Conservation (phyloP, 805 yeast species). For the Yarrowia divulgata region DNA sequence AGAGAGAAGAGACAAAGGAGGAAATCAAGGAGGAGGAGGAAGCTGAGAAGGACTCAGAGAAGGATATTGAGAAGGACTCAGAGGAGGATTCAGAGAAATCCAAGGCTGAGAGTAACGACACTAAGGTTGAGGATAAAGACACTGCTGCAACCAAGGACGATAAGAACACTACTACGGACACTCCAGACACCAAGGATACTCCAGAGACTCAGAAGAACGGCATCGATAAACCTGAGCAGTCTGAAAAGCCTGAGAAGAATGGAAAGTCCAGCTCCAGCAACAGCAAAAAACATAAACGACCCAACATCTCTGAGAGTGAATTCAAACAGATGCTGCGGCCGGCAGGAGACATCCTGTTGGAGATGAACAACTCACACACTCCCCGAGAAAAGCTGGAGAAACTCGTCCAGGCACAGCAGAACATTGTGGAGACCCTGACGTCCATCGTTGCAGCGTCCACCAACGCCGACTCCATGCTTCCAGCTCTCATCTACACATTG, state of each 20-base stretch:
- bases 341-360: conserved; percentile 26
- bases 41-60: neutral
- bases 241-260: neutral
- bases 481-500: conserved; percentile 51
- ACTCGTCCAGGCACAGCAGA: conserved; percentile 51
- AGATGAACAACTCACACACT: conserved; percentile 45
- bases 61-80: neutral
- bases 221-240: neutral
- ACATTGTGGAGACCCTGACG: conserved; percentile 47
- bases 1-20: neutral
- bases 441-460: conserved; percentile 40
- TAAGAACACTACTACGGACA: conserved; percentile 2
- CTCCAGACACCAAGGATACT: neutral
- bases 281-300: conserved; percentile 7
- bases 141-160: conserved; percentile 4
- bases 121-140: conserved; percentile 26
- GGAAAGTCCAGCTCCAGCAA: neutral
- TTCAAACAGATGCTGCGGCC: conserved; percentile 34
- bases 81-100: conserved; percentile 2
- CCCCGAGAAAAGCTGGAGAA: conserved; percentile 51
- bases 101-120: neutral
- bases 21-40: conserved; percentile 3
- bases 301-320: conserved; percentile 21
- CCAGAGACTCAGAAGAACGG: neutral
- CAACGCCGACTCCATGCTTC: conserved; percentile 53